phyloP scores from a whole-genome alignment of 805 yeast species.

The Yarrowia keelungensis region DNA sequence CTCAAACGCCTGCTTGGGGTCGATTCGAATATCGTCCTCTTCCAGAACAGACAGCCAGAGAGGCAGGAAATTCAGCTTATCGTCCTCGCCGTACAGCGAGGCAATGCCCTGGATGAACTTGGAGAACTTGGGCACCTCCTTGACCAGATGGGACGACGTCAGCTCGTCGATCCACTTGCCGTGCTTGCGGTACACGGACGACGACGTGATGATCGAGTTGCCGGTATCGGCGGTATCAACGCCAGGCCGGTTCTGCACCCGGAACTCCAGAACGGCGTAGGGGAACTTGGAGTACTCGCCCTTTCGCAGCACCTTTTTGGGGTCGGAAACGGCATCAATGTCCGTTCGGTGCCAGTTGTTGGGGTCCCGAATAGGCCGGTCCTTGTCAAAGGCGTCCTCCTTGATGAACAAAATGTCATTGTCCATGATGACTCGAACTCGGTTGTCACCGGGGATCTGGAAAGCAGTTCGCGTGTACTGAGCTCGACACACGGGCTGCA shows the following conservation, averaged over 20 bases:
- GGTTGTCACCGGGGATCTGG: conserved; percentile 97
- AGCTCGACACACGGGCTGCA: conserved; percentile 88
- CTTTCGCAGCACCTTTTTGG: conserved; percentile 75
- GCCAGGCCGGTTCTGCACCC: conserved; percentile 57
- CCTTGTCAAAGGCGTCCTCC: conserved; percentile 85
- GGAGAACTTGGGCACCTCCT: conserved; percentile 92
- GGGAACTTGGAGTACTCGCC: conserved; percentile 89
- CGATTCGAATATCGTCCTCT: conserved; percentile 67
- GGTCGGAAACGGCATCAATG: conserved; percentile 74
- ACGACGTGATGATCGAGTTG: conserved; percentile 43
- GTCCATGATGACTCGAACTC: conserved; percentile 88
- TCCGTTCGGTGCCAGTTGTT: conserved; percentile 90
- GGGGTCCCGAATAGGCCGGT: conserved; percentile 90
- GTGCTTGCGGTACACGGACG: conserved; percentile 39
- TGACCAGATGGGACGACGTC: conserved; percentile 80
- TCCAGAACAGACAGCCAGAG: conserved; percentile 95
- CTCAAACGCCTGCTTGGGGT: conserved; percentile 79
- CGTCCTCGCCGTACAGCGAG: conserved; percentile 85
- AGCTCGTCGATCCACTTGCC: conserved; percentile 82
- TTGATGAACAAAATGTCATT: conserved; percentile 86
- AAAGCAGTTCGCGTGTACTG: conserved; percentile 92
- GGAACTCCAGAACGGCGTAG: conserved; percentile 78
- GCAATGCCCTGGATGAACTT: conserved; percentile 94
- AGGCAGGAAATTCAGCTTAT: conserved; percentile 86
- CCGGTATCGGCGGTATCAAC: conserved; percentile 50